Evolutionary conservation across 192 early-diverging fungal genomes (phyloP).

Genomic region (Dispira simplex): DNA sequence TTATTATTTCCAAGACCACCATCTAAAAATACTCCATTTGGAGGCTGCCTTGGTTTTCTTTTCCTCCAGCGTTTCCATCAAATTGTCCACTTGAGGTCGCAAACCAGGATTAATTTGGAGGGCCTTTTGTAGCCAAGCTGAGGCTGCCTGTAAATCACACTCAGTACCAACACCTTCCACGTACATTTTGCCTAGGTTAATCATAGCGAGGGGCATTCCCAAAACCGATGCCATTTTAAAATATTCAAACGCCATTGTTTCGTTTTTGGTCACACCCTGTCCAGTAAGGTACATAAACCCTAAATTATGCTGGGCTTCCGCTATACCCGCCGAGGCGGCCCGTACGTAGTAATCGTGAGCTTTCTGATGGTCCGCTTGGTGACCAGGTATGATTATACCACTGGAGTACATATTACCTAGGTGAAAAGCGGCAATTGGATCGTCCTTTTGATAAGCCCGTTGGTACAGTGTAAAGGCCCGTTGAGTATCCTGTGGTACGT

Average conservation of each 20-base stretch:
- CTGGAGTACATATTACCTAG: not conserved
- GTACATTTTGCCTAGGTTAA: not conserved
- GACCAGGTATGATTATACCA: not conserved
- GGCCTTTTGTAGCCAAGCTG: too few relatives aligned
- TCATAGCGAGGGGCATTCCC: not conserved
- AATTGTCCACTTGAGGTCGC: too few relatives aligned
- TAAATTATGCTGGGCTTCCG: conserved; percentile 4
- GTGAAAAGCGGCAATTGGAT: not conserved
- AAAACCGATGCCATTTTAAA: conserved; percentile 1
- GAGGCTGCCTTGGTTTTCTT: too few relatives aligned
- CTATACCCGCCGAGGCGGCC: not conserved
- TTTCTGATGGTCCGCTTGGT: not conserved
- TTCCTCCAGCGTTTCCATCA: too few relatives aligned
- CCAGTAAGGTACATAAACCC: not conserved
- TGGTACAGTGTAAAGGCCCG: too few relatives aligned
- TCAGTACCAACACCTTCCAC: not conserved
- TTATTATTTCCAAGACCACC: too few relatives aligned
- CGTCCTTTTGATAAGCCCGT: not conserved
- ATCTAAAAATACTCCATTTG: too few relatives aligned
- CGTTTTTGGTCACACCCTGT: not conserved
- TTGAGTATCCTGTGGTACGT: too few relatives aligned
- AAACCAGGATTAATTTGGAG: too few relatives aligned
- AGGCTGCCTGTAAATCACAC: too few relatives aligned
- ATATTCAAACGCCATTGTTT: not conserved
- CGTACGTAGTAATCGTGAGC: not conserved